Evolutionary conservation across 2,329 filamentous ascomycete genomes (phyloP).

Genomic region (Trichothecium roseum): DNA sequence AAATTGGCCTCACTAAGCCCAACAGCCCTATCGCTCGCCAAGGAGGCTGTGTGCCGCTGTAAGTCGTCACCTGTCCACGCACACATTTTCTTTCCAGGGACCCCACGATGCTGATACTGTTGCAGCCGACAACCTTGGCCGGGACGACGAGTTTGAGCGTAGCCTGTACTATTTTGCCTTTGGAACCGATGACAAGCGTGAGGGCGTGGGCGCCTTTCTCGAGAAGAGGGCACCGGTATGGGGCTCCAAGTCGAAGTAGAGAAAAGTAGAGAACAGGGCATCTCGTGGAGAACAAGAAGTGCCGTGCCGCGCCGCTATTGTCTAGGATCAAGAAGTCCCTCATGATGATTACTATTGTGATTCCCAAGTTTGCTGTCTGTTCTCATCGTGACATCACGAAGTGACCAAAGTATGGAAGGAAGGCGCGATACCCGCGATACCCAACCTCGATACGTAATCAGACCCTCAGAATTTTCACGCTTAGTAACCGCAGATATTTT

Average conservation of each 20-base stretch:
- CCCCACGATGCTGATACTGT: not conserved
- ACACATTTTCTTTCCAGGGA: not conserved
- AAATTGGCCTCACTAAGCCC: conserved; percentile 13
- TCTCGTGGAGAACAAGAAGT: too few relatives aligned
- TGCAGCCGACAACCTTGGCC: conserved; percentile 14
- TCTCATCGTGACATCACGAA: too few relatives aligned
- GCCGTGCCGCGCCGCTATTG: too few relatives aligned
- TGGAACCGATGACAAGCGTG: conserved; percentile 17
- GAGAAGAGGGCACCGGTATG: conserved; percentile 11
- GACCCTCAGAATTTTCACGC: too few relatives aligned
- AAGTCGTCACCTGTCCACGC: conserved; percentile 3
- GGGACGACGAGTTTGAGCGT: conserved; percentile 21
- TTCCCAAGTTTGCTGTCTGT: too few relatives aligned
- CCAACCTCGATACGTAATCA: too few relatives aligned
- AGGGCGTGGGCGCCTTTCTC: conserved; percentile 19
- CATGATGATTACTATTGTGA: too few relatives aligned
- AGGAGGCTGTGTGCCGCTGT: conserved; percentile 18
- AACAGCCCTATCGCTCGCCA: conserved; percentile 16
- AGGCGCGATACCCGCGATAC: too few relatives aligned
- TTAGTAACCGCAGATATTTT: too few relatives aligned
- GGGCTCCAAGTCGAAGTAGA: not conserved
- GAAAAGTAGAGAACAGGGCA: too few relatives aligned
- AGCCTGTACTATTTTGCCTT: conserved; percentile 25
- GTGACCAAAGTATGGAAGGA: too few relatives aligned
- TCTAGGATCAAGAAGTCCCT: too few relatives aligned